phyloP scores from a whole-genome alignment of 768 basidiomycete genomes.

The Mrakia frigida region DNA sequence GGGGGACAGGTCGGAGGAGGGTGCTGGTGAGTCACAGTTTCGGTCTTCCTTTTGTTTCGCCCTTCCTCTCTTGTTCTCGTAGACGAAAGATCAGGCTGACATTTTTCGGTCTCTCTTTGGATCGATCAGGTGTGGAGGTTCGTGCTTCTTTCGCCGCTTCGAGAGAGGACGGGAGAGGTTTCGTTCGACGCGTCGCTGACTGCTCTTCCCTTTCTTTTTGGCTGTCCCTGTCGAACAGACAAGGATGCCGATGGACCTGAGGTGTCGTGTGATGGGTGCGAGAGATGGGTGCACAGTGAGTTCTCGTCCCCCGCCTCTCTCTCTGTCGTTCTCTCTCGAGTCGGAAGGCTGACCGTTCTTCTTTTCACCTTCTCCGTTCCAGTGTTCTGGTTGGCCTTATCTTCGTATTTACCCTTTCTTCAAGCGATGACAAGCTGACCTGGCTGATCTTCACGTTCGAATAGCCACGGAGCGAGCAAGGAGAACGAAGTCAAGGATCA shows the following conservation, averaged over 20 bases:
- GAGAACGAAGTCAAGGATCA: background rate
- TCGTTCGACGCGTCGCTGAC: background rate
- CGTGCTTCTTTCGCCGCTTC: background rate
- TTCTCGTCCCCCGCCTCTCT: background rate
- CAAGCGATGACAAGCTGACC: background rate
- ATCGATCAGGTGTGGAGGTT: conserved; percentile 1
- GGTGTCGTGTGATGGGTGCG: background rate
- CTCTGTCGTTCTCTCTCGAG: background rate
- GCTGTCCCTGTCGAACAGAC: no score
- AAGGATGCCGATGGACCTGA: background rate
- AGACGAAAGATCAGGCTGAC: background rate
- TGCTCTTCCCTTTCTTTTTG: background rate
- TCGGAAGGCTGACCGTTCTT: background rate
- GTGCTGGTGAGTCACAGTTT: background rate
- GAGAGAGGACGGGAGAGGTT: background rate
- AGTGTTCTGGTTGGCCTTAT: background rate
- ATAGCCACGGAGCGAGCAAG: background rate
- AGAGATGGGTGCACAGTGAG: conserved; percentile 12
- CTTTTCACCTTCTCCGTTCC: background rate
- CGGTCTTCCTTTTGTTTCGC: background rate
- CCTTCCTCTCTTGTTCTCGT: no score
- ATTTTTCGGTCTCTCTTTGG: background rate
- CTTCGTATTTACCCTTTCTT: background rate
- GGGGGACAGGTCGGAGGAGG: background rate
- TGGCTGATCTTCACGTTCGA: background rate